Evolutionary conservation across 495 filamentous ascomycete genomes (phyloP), one percentile per base, ranked within the genome.

Genomic region (Aspergillus indologenus): DNA sequence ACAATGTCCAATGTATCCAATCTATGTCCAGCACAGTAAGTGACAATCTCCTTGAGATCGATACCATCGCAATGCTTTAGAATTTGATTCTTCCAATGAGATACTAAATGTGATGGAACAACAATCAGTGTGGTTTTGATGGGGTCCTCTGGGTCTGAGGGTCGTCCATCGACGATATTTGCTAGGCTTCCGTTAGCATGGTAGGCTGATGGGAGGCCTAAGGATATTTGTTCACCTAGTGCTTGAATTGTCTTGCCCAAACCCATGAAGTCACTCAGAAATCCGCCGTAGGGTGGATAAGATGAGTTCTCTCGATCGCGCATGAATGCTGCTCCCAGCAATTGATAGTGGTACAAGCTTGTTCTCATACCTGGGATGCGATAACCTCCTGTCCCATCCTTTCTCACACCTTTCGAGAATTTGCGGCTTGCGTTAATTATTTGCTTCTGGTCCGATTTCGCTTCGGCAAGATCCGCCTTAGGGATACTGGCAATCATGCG

Each of bases 241-340:
- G 73, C 68, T 62, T 77, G 65, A 0, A 86, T 53, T 0, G 83
- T 86, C 58, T 86, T 90, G 0, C 87, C 87, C 1, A 88, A 67
- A 0, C 87, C 86, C 85, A 89, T 88, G 18, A 73, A 67, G 62
- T 89, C 85, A 0, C 79, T 81, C 1, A 83, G 61, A 8, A 89
- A 68, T 0, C 86, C 85, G 0, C 85, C 85, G 21, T 65, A 66
- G 0, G 83, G 82, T 14, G 63, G 53, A 0, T 60, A 24, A 0
- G 50, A 23, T 0, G 66, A 74, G 5, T 73, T 67, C 57, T 89
- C 86, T 21, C 83, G 74, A 1, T 73, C 61, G 12, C 82, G 61
- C 85, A 87, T 87, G 68, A 81, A 87, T 0, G 75, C 77, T 5
- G 74, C 75, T 18, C 80, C 83, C 1, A 83, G 57, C 18, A 88